These are phyloP conservation scores for Colletotrichum horii DNA, from an alignment of 2,329 filamentous ascomycete species.

Conservation along the genomic window DNA sequence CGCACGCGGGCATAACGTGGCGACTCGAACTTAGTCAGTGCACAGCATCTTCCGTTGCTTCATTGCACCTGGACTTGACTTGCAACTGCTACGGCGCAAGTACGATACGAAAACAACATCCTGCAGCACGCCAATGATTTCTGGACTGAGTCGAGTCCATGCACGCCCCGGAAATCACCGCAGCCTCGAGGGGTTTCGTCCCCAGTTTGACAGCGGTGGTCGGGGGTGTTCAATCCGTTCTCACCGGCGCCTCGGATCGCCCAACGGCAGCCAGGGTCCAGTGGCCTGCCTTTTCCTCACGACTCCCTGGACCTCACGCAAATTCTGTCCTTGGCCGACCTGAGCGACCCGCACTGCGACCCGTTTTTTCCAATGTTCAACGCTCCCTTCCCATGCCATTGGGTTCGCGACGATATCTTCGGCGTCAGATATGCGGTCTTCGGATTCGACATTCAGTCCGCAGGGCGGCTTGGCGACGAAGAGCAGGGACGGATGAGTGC, in stretches of 20 bases:
- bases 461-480: neutral
- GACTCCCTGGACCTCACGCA: neutral
- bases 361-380: neutral
- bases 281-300: neutral
- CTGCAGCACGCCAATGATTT: neutral
- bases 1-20: neutral
- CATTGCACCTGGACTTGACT: neutral
- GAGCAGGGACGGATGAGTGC: neutral
- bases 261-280: neutral
- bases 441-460: neutral
- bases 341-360: constrained; percentile 6
- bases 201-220: neutral
- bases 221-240: neutral
- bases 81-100: neutral
- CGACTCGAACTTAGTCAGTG: neutral
- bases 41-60: neutral
- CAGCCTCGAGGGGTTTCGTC: neutral
- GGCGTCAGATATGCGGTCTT: neutral
- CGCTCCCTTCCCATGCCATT: neutral
- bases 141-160: neutral
- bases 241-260: neutral
- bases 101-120: neutral
- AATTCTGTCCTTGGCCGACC: constrained; percentile 9
- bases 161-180: constrained; percentile 2
- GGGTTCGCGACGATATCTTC: neutral